Evolutionary conservation across 1,139 yeast genomes (phyloP), one percentile per base, ranked within the genome.

Genomic region (Candida dubliniensis): DNA sequence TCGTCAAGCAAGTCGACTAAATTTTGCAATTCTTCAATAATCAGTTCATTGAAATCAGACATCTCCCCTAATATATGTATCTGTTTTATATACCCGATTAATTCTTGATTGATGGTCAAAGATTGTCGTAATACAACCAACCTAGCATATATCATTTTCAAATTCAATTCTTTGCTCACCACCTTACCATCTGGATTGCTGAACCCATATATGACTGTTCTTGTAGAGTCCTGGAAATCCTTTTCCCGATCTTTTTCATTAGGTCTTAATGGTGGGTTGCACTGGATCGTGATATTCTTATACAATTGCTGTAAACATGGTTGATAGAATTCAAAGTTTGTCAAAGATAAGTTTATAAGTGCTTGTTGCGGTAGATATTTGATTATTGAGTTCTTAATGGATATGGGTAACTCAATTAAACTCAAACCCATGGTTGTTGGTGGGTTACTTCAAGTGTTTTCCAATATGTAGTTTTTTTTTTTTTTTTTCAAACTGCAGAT

Each of bases 291-390:
- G 25, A 72, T 55, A 24, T 56, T 55, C n/a, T 53, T 47, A 52
- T 72, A 72, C 32, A 73, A 54, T 40, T 62, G 58, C 29, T 47
- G 43, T 38, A 62, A 47, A 43, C 74, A 68, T 30, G 75, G 74
- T 34, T 57, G 53, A 49, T 73, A 72, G 50, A 66, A 66, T 35
- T 55, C 53, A 52, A 51, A 71, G 52, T 67, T 70, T 23, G 77
- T 69, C 15, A 56, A 54, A 1, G 76, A 63, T n/a, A 73, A 58
- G 41, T 64, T 67, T 31, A 68, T 40, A 7, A 69, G 53, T 32
- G 62, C 59, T 42, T 66, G 66, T 45, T 71, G 74, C 2, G 70
- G 66, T n/a, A 69, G 56, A 42, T 55, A 67, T 13, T 39, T 47
- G 9, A 67, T 52, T 30, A 69, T 55, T 15, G 45, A 36, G 9